A percentile compares a stretch with the other conserved stretches of the same genome.
Conservation (phyloP, 1,284 basidiomycete genomes). For the Ceratobasidium sp. region DNA sequence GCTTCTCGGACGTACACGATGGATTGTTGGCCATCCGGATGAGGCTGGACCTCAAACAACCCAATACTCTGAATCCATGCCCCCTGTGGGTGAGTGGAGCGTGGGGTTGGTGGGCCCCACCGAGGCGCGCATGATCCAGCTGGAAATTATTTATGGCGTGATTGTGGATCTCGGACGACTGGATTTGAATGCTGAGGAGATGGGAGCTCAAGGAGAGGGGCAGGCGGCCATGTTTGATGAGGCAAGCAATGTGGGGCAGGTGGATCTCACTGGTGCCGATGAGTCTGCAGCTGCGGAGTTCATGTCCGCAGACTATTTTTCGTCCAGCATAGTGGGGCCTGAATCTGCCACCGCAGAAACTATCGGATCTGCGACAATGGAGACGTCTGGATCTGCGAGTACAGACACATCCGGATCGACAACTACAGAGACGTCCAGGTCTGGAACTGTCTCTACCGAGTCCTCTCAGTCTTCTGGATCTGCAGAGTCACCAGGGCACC, state of each 20-base stretch:
- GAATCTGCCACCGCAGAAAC: no score
- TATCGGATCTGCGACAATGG: no score
- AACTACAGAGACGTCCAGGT: neutral
- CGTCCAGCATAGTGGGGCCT: no score
- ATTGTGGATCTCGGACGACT: constrained; percentile 87
- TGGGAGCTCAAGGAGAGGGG: constrained; percentile 1
- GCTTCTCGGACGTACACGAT: constrained; percentile 69
- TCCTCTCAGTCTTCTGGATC: neutral
- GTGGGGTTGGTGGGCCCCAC: constrained; percentile 2
- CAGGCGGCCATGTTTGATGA: neutral
- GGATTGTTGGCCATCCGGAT: neutral
- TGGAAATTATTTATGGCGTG: constrained; percentile 82
- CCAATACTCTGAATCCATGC: constrained; percentile 26
- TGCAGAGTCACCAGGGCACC: neutral
- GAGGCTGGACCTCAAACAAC: neutral
- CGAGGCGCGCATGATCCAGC: constrained; percentile 62
- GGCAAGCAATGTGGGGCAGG: neutral
- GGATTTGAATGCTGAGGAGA: constrained; percentile 57
- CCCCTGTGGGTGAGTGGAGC: constrained; percentile 11
- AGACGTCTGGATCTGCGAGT: neutral
- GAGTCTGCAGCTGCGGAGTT: no score
- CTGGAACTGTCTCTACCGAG: neutral
- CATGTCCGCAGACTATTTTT: no score
- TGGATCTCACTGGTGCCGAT: neutral
- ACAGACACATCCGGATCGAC: no score